phyloP scores from a whole-genome alignment of 1,139 yeast species.

The Nakaseomyces uthaithaninus region DNA sequence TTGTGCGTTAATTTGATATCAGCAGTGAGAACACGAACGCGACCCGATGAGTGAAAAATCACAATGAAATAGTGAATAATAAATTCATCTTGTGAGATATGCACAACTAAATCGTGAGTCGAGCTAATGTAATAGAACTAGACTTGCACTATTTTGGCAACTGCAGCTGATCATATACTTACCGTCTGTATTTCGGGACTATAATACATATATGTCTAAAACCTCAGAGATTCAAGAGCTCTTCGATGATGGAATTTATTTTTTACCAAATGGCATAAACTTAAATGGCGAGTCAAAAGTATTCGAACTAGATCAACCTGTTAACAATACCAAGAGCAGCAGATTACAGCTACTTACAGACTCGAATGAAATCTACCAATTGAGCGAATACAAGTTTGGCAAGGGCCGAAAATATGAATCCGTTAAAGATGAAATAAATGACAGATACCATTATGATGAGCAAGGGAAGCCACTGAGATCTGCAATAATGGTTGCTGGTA shows the following conservation, averaged over 20 bases:
- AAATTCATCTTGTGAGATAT: too few species aligned
- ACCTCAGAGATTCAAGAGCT: too few species aligned
- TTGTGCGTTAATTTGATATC: too few species aligned
- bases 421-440: slow-evolving; percentile 21
- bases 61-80: too few species aligned
- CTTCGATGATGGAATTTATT: slow-evolving; percentile 1
- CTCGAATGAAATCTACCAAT: slow-evolving; percentile 22
- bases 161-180: too few species aligned
- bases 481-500: slow-evolving; percentile 32
- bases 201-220: too few species aligned
- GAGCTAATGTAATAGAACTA: too few species aligned
- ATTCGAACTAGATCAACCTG: slow-evolving; percentile 25
- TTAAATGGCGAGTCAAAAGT: background rate
- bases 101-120: too few species aligned
- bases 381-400: slow-evolving; percentile 30
- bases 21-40: too few species aligned
- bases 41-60: too few species aligned
- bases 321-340: slow-evolving; percentile 19
- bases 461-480: slow-evolving; percentile 31
- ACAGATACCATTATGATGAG: slow-evolving; percentile 29
- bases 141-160: too few species aligned
- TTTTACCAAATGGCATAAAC: background rate
- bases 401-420: slow-evolving; percentile 23
- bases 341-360: slow-evolving; percentile 17
- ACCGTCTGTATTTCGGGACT: too few species aligned